Base-by-base conservation (phyloP, 345 rosid species). In the Bruguiera gymnorhiza region DNA sequence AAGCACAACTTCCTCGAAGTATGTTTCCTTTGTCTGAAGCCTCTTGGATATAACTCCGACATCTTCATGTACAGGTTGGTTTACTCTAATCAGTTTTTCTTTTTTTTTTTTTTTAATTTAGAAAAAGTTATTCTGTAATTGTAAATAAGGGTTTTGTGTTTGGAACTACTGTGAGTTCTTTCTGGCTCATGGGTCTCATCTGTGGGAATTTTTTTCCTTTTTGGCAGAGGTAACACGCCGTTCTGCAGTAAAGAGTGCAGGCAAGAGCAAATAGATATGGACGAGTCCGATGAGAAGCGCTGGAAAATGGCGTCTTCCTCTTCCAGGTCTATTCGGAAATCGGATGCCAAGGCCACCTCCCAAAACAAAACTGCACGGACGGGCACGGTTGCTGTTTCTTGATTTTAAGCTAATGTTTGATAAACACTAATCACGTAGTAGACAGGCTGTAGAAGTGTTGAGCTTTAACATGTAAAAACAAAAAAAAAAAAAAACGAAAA, bases 61-160 rank as follows among this genome's bases (percentile, higher is more conserved):
- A 91, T 93, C 70, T 93, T 84, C 89, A 93, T 91, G 98, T 93
- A 93, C 88, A 86, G 96, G 98, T 88, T 69, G 52, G 79, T 31
- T 63, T 8, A 13, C 13, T 26, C 26, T 19, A 5, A 7, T 66
- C 29, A 52, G 1, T 27, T 16, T 36, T 2, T 4, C 23, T 11
- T n/a, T 1, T 36, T 32, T 24, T 13, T 23, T 48, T 9, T 8
- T 3, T 24, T n/a, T n/a, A n/a, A 24, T 24, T 24, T 24, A 24
- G 32, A 27, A 27, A 27, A 27, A 1, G 2, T 2, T 27, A 27
- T 24, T 13, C 24, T 32, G 50, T 3, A 15, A 20, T 9, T 21
- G 46, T 48, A 34, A 34, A 34, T 19, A 31, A 46, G 27, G 31
- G 16, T 52, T 34, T 21, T n/a, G 26, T 52, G 24, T 26, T 31